These are phyloP conservation scores for Auricularia sp. DNA, from an alignment of 768 basidiomycete species.

Conservation along the genomic window DNA sequence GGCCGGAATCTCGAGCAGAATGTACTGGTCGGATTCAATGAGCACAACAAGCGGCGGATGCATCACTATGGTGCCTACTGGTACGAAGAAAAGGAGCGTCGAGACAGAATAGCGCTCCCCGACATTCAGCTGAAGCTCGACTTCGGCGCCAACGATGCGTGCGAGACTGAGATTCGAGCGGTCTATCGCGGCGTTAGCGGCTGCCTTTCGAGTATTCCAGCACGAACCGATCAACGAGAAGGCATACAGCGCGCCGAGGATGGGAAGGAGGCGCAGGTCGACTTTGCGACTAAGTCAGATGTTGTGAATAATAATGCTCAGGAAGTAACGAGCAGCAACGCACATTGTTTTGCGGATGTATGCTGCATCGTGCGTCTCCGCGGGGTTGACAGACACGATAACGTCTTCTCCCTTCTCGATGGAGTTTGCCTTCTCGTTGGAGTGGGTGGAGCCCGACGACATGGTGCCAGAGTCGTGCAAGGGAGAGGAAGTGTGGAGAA, in stretches of 20 bases:
- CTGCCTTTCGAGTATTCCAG: neutral
- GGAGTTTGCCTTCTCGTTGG: neutral
- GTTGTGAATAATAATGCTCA: neutral
- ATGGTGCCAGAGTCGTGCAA: neutral
- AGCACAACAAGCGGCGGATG: neutral
- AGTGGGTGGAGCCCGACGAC: neutral
- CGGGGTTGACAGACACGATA: neutral
- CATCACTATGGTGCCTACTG: neutral
- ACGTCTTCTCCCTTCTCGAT: neutral
- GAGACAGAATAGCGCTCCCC: neutral
- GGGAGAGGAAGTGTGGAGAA: neutral
- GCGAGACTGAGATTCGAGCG: neutral
- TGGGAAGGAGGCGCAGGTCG: constrained; percentile 4
- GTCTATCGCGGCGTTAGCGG: neutral
- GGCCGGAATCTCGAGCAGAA: neutral
- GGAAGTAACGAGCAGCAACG: neutral
- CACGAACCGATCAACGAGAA: constrained; percentile 10
- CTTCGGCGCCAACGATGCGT: neutral
- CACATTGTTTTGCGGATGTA: neutral
- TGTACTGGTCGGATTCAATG: neutral
- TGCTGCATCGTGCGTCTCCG: neutral
- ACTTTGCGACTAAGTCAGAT: neutral
- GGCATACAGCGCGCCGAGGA: constrained; percentile 6
- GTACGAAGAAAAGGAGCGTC: neutral
- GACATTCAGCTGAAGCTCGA: neutral